phyloP scores from a whole-genome alignment of 1,284 basidiomycete species.

The Naganishia liquefaciens region DNA sequence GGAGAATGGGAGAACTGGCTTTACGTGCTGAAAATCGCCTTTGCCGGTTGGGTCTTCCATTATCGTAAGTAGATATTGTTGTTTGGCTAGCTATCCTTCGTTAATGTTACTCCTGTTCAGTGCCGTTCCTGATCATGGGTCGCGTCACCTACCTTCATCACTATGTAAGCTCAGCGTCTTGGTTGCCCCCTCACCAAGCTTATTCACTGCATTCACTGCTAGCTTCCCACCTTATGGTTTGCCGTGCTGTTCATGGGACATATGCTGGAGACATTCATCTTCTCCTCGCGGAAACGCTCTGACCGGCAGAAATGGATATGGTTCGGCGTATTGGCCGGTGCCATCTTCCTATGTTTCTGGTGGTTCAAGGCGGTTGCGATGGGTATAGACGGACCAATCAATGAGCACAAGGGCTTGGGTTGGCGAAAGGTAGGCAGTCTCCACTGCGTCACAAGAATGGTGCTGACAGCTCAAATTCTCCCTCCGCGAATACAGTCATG shows the following conservation, averaged over 20 bases:
- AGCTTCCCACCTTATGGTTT: constrained; percentile 95
- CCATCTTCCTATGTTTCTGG: constrained; percentile 80
- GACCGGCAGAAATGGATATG: constrained; percentile 65
- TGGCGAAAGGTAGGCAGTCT: constrained; percentile 65
- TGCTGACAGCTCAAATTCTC: not conserved
- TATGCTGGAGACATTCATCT: constrained; percentile 87
- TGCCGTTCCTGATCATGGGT: constrained; percentile 94
- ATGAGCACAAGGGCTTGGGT: constrained; percentile 70
- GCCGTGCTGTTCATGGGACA: constrained; percentile 88
- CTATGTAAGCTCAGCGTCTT: constrained; percentile 43
- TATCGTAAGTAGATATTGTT: constrained; percentile 78
- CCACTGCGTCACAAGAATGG: not conserved
- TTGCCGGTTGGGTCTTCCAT: constrained; percentile 90
- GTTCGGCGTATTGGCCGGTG: constrained; percentile 65
- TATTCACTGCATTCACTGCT: constrained; percentile 13
- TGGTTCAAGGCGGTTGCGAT: constrained; percentile 90
- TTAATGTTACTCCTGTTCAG: constrained; percentile 53
- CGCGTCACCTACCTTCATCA: constrained; percentile 61
- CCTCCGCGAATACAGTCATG: not conserved
- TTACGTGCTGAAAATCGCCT: constrained; percentile 87
- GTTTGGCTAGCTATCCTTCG: too few relatives aligned
- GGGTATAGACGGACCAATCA: constrained; percentile 81
- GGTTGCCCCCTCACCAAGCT: constrained; percentile 7
- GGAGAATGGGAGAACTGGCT: constrained; percentile 93
- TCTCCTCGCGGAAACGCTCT: constrained; percentile 61